Evolutionary conservation across 2,329 filamentous ascomycete species (phyloP).

Genomic region (Beauveria medogensis): DNA sequence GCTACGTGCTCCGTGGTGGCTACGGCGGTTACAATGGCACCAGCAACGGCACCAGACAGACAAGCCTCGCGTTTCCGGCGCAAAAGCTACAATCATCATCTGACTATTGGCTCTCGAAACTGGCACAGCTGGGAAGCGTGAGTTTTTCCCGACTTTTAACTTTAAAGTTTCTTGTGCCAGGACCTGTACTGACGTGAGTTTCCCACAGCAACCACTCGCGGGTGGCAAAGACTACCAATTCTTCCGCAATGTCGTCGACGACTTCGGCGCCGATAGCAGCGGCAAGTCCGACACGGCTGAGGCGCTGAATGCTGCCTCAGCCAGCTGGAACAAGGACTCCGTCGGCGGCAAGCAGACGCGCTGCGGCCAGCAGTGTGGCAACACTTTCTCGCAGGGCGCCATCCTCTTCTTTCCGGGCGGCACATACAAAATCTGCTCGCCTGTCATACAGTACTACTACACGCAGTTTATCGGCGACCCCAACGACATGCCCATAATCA

Average conservation of each 20-base stretch:
- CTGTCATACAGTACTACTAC: conserved; percentile 59
- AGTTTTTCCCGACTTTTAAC: neutral
- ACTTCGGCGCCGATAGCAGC: conserved; percentile 42
- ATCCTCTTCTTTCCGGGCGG: conserved; percentile 64
- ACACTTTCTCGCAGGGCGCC: conserved; percentile 54
- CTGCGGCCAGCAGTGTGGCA: conserved; percentile 59
- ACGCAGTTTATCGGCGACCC: conserved; percentile 69
- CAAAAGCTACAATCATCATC: neutral
- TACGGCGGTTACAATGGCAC: neutral
- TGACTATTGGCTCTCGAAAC: conserved; percentile 5
- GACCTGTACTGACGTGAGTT: no score
- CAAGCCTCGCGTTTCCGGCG: no score
- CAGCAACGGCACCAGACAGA: no score
- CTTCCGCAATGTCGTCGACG: conserved; percentile 39
- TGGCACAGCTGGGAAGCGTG: neutral
- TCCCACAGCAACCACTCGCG: conserved; percentile 12
- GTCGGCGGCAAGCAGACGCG: conserved; percentile 39
- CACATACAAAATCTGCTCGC: conserved; percentile 56
- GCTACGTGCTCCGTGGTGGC: conserved; percentile 13
- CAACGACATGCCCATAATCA: conserved; percentile 43
- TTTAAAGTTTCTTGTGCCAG: no score
- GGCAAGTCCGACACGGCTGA: conserved; percentile 9
- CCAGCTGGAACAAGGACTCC: conserved; percentile 26
- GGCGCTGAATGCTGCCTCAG: conserved; percentile 50
- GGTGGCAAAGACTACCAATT: conserved; percentile 37